phyloP scores from a whole-genome alignment of 768 basidiomycete species.

The Crassisporium funariophilum region DNA sequence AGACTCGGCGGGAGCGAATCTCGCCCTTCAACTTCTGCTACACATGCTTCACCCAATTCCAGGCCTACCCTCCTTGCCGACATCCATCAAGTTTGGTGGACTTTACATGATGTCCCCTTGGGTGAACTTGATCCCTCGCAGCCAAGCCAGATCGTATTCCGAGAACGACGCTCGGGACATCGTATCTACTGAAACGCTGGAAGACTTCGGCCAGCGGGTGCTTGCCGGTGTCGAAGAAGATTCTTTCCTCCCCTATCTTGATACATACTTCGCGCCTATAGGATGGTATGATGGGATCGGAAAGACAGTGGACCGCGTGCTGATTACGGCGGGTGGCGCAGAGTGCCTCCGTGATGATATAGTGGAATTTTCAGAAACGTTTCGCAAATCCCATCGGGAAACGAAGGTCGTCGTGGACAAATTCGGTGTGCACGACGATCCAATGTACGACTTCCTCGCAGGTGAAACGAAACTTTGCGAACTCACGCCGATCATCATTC shows the following conservation, averaged over 20 bases:
- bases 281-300: constrained; percentile 29
- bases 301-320: constrained; percentile 21
- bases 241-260: constrained; percentile 23
- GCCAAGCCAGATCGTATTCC: constrained; percentile 6
- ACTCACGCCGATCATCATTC: constrained; percentile 22
- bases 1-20: constrained; percentile 38
- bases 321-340: constrained; percentile 27
- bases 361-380: constrained; percentile 13
- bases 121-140: constrained; percentile 13
- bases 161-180: constrained; percentile 13
- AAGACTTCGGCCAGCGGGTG: constrained; percentile 22
- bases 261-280: constrained; percentile 22
- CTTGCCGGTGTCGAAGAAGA: constrained; percentile 27
- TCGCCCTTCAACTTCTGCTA: constrained; percentile 32
- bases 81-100: constrained; percentile 25
- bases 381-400: constrained; percentile 12
- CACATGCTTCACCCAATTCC: constrained; percentile 33
- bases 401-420: constrained; percentile 16
- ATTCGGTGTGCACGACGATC: constrained; percentile 19
- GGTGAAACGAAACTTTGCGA: constrained; percentile 20
- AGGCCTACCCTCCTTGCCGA: constrained; percentile 12
- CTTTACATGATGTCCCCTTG: constrained; percentile 36
- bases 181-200: constrained; percentile 7
- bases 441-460: constrained; percentile 18
- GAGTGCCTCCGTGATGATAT: constrained; percentile 31